These are phyloP conservation scores for Pelargonium myrrhifolium DNA, from an alignment of 441 rosid species.

Conservation along the genomic window DNA sequence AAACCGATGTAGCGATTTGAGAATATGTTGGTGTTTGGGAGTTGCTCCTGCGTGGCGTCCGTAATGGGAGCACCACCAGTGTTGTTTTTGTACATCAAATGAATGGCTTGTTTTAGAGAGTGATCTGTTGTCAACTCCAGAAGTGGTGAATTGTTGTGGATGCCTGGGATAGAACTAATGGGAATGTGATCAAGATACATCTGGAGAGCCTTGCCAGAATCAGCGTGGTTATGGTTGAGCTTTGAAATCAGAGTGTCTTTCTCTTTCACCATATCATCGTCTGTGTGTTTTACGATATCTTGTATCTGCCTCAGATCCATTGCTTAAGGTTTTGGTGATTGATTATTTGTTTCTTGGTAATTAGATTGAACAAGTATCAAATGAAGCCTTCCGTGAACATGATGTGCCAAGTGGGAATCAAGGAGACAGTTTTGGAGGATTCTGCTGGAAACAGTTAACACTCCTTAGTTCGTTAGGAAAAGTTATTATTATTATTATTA, in stretches of 20 bases:
- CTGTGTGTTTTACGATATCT: slow-evolving; percentile 15
- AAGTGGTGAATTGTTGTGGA: no score
- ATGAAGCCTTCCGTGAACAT: no score
- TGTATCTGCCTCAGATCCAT: slow-evolving; percentile 18
- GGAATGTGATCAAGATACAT: slow-evolving; percentile 35
- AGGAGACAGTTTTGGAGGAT: no score
- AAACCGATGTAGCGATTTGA: slow-evolving; percentile 35
- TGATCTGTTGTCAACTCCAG: slow-evolving; percentile 33
- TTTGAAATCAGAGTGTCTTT: background rate
- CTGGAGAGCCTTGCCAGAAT: slow-evolving; percentile 32
- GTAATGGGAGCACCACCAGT: slow-evolving; percentile 39
- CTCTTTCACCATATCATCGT: background rate
- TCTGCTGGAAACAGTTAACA: no score
- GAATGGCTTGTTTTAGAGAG: slow-evolving; percentile 29
- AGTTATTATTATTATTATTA: no score
- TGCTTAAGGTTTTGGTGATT: no score
- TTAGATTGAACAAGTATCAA: no score
- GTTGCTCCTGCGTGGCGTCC: slow-evolving; percentile 23
- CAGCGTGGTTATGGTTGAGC: slow-evolving; percentile 12
- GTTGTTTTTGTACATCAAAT: slow-evolving; percentile 30
- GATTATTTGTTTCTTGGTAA: no score
- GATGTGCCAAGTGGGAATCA: no score
- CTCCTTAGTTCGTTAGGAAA: no score
- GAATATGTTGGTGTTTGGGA: slow-evolving; percentile 19
- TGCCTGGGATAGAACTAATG: slow-evolving; percentile 33